A percentile compares a stretch with the other conserved stretches of the same genome.
These are phyloP conservation scores for Amanita rubescens DNA, from an alignment of 768 basidiomycete genomes.

Conservation along the genomic window DNA sequence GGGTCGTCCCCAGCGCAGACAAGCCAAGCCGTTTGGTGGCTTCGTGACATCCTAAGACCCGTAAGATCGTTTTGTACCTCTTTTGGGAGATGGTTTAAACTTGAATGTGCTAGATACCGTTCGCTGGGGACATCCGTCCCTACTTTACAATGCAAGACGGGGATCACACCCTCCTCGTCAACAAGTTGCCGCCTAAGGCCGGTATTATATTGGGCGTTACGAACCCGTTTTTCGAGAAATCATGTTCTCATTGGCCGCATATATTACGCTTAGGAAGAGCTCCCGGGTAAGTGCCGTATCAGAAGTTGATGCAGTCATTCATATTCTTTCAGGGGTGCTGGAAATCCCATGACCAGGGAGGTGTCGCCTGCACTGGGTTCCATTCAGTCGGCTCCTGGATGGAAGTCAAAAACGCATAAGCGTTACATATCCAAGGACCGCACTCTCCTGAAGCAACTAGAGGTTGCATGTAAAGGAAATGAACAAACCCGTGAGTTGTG, in stretches of 20 bases:
- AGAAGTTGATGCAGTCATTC: neutral
- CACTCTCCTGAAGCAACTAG: constrained; percentile 61
- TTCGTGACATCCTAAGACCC: constrained; percentile 80
- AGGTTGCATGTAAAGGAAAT: constrained; percentile 47
- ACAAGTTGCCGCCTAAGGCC: constrained; percentile 70
- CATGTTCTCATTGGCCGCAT: constrained; percentile 84
- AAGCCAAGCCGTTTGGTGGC: constrained; percentile 89
- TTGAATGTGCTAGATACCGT: constrained; percentile 52
- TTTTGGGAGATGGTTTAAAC: neutral
- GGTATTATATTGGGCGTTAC: constrained; percentile 81
- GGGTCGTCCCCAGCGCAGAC: constrained; percentile 73
- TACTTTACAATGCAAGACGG: constrained; percentile 96
- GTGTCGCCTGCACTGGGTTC: constrained; percentile 1
- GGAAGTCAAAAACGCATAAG: constrained; percentile 74
- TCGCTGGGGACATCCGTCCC: constrained; percentile 80
- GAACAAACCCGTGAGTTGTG: constrained; percentile 43
- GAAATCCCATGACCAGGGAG: constrained; percentile 8
- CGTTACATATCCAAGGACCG: constrained; percentile 84
- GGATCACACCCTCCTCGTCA: constrained; percentile 71
- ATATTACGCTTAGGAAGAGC: constrained; percentile 59
- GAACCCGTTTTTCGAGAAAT: constrained; percentile 78
- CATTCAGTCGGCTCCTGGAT: constrained; percentile 40
- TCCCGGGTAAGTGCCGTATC: constrained; percentile 28
- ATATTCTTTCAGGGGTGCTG: constrained; percentile 7
- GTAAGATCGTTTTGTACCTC: constrained; percentile 28